A percentile compares a stretch with the other conserved stretches of the same genome.
These are phyloP conservation scores for Cryphonectria naterciae DNA, from an alignment of 2,329 filamentous ascomycete species.

Conservation along the genomic window DNA sequence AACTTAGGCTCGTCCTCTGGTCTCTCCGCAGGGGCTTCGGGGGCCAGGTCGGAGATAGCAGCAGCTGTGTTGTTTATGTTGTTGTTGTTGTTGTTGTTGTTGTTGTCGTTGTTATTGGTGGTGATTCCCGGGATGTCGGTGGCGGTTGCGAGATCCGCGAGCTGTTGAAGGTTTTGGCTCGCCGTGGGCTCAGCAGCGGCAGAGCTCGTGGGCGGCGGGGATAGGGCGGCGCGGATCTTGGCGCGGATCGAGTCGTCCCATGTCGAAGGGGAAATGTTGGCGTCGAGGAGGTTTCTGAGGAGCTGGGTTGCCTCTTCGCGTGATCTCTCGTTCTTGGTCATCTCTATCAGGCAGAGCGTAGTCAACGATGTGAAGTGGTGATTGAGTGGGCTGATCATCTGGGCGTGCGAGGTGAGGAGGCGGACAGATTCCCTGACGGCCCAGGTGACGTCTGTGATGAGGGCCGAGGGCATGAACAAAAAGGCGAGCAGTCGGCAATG, in stretches of 20 bases:
- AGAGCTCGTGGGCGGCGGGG: conserved; percentile 41
- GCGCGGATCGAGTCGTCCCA: conserved; percentile 63
- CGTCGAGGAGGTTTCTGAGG: conserved; percentile 61
- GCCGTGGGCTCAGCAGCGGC: conserved; percentile 44
- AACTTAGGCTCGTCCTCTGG: conserved; percentile 20
- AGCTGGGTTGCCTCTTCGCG: conserved; percentile 60
- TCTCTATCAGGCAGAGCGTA: conserved; percentile 63
- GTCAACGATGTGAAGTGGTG: conserved; percentile 68
- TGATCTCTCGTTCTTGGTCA: conserved; percentile 58
- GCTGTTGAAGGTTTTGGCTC: conserved; percentile 61
- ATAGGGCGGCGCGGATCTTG: conserved; percentile 51
- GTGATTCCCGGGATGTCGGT: conserved; percentile 37
- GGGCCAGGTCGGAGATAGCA: background rate
- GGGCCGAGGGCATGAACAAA: conserved; percentile 59
- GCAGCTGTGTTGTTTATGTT: conserved; percentile 31
- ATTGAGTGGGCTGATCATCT: conserved; percentile 64
- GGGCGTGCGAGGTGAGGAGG: conserved; percentile 59
- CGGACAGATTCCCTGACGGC: conserved; percentile 61
- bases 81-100: no score
- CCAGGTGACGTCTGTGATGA: conserved; percentile 61
- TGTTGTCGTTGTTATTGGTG: conserved; percentile 30
- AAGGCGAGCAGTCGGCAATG: conserved; percentile 68
- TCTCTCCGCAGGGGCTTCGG: background rate
- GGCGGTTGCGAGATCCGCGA: conserved; percentile 61
- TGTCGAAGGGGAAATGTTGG: conserved; percentile 50